Evolutionary conservation across 2,329 filamentous ascomycete species (phyloP).

Genomic region (Colletotrichum euphorbiae): DNA sequence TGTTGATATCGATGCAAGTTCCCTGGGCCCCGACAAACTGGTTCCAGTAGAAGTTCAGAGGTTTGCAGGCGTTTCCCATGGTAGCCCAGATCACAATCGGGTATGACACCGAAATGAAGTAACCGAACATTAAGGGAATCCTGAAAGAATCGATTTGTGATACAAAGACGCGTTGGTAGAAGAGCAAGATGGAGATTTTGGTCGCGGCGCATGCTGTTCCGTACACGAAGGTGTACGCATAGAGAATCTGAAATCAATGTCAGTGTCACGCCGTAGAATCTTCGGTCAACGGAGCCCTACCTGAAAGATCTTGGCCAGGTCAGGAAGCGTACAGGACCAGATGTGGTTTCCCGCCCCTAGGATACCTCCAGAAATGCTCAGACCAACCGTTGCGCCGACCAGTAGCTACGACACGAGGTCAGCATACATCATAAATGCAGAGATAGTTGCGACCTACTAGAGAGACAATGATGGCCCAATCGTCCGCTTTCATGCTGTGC

Average conservation of each 20-base stretch:
- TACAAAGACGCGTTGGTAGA: conserved; percentile 38
- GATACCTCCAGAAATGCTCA: conserved; percentile 22
- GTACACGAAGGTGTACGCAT: conserved; percentile 38
- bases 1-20: conserved; percentile 24
- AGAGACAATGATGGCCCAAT: conserved; percentile 24
- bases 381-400: conserved; percentile 21
- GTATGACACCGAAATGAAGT: conserved; percentile 28
- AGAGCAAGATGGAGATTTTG: conserved; percentile 40
- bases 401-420: background rate
- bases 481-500: conserved; percentile 13
- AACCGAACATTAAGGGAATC: conserved; percentile 8
- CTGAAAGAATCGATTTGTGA: conserved; percentile 11
- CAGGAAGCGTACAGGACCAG: conserved; percentile 14
- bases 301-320: conserved; percentile 12
- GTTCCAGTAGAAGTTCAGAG: conserved; percentile 37
- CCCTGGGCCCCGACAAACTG: conserved; percentile 30
- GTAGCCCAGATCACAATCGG: conserved; percentile 36
- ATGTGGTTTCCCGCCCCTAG: conserved; percentile 29
- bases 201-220: conserved; percentile 35
- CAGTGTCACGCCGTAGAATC: too few relatives aligned
- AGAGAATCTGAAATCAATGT: conserved; percentile 24
- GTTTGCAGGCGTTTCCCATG: conserved; percentile 32
- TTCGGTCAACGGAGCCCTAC: background rate
- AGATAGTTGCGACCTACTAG: background rate
- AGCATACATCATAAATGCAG: background rate